phyloP scores from a whole-genome alignment of 2,329 filamentous ascomycete species.

The Hypoxylon sp. region DNA sequence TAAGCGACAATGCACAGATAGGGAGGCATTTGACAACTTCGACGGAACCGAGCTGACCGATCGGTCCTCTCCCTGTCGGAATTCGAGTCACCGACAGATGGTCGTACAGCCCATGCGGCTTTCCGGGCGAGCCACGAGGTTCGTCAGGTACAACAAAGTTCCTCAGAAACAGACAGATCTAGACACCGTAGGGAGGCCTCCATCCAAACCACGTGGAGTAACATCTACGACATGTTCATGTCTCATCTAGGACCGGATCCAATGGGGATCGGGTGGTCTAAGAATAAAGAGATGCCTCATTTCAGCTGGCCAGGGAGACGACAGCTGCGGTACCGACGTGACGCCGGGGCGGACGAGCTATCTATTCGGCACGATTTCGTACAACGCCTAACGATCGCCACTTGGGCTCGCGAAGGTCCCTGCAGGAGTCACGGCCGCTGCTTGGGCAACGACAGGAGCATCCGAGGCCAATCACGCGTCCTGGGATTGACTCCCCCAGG shows the following conservation, averaged over 20 bases:
- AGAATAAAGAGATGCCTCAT: constrained; percentile 9
- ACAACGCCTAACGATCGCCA: constrained; percentile 12
- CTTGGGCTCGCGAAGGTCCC: constrained; percentile 15
- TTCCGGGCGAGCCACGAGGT: constrained; percentile 20
- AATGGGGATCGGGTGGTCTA: too few relatives aligned
- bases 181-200: constrained; percentile 32
- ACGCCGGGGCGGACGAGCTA: constrained; percentile 13
- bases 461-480: constrained; percentile 18
- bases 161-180: constrained; percentile 22
- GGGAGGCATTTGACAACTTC: neutral
- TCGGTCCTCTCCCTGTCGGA: constrained; percentile 21
- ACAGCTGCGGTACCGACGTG: constrained; percentile 18
- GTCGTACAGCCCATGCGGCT: constrained; percentile 24
- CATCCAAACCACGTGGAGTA: constrained; percentile 27
- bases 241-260: constrained; percentile 30
- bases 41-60: constrained; percentile 12
- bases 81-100: constrained; percentile 15
- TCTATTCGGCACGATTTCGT: constrained; percentile 21
- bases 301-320: constrained; percentile 33
- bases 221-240: constrained; percentile 33
- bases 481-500: neutral
- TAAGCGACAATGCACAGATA: neutral
- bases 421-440: constrained; percentile 23
- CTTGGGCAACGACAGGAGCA: constrained; percentile 7
- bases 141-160: constrained; percentile 2